Conservation (phyloP, 1,284 basidiomycete species). For the Sporisorium scitamineum region DNA sequence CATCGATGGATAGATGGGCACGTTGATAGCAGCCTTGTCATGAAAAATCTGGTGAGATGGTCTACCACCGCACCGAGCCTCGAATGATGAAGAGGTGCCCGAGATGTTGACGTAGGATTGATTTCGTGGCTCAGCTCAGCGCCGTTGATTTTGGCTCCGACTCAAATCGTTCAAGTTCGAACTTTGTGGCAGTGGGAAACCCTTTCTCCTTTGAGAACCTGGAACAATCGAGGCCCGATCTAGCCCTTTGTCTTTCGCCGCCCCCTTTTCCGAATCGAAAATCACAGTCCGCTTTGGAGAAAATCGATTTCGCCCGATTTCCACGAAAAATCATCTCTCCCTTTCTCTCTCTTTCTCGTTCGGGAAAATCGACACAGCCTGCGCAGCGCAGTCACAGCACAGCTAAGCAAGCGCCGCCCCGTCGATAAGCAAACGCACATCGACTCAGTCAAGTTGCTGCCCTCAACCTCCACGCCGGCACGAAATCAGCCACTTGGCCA, state of each 20-base stretch:
- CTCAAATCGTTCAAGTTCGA: slow-evolving; percentile 5
- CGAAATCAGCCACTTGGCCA: slow-evolving; percentile 12
- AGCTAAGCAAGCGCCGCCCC: background rate
- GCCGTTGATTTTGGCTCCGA: background rate
- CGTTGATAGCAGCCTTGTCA: background rate
- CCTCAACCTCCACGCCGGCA: slow-evolving; percentile 15
- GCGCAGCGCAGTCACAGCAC: background rate
- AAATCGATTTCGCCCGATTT: slow-evolving; percentile 13
- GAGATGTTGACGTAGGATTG: background rate
- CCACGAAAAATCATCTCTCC: background rate
- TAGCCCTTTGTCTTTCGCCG: background rate
- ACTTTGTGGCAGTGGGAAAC: background rate
- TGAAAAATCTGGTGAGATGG: too few species aligned
- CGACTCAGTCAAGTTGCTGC: slow-evolving; percentile 17
- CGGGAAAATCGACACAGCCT: slow-evolving; percentile 7
- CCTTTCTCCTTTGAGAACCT: too few species aligned
- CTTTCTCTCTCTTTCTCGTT: background rate
- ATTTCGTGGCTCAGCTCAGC: slow-evolving; percentile 1
- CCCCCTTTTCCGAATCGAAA: background rate
- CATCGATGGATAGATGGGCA: background rate
- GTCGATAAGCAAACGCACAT: slow-evolving; percentile 21
- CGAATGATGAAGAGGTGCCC: too few species aligned
- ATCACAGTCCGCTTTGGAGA: background rate
- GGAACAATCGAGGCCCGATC: slow-evolving; percentile 9
- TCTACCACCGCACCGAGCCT: too few species aligned